Base-by-base conservation (phyloP, 495 filamentous ascomycete genomes). In the Daldinia loculata region DNA sequence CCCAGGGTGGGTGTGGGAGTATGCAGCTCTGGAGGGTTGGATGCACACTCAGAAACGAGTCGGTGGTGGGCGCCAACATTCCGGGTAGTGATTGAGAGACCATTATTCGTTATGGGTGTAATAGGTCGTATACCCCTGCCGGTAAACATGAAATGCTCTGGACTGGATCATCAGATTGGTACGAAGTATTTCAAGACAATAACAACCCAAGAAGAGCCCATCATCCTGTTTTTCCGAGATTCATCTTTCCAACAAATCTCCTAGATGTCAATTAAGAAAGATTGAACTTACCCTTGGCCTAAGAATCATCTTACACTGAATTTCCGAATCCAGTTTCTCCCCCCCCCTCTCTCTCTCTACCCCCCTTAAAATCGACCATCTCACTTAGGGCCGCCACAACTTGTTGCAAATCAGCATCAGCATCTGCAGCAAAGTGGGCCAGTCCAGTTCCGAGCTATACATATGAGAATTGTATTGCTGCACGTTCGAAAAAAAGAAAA, bases 101-200 rank as follows among this genome's bases (percentile, higher is more conserved):
- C 43, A 62, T 30, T 50, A 62, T 63, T 66, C 52, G 30, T 61
- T 45, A 50, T 57, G 65, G 58, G 43, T 50, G 19, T 69, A 61
- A 65, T 69, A 69, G 61, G 70, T 14, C n/a, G 41, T 65, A 57
- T 32, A 72, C 56, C 70, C 70, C 70, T 72, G 70, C 61, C 34
- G 50, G 41, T 62, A 63, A 57, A 67, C 50, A 67, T 61, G 22
- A 61, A 55, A 61, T 43, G 41, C 6, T 61, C 56, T 72, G 58
- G 41, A 22, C 12, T 22, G 27, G 61, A 30, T 62, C 51, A 58
- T 56, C 56, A 64, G 61, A 55, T 61, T 61, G 39, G 19, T 72
- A n/a, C n/a, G n/a, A n/a, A n/a, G n/a, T n/a, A 69, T 72, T 69
- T 66, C 48, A 69, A 61, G 61, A 64, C 32, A 62, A 68, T 29